Conservation (phyloP, 1,284 basidiomycete species). For the Paramarasmius palmivorus region DNA sequence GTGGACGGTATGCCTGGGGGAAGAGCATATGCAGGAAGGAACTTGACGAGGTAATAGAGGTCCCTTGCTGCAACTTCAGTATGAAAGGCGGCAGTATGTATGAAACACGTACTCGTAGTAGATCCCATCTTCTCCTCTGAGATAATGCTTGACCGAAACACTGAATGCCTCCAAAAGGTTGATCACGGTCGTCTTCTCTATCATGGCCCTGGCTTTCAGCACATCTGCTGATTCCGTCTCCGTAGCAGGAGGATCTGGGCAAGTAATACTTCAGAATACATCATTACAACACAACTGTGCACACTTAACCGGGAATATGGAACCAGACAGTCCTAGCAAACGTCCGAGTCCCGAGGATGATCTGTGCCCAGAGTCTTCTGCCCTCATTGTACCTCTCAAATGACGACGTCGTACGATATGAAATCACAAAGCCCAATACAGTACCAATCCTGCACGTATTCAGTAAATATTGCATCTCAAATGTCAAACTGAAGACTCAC, state of each 20-base stretch:
- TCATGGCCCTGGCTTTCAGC: constrained; percentile 47
- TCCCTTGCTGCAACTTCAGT: no score
- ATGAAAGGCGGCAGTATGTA: no score
- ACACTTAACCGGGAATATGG: constrained; percentile 53
- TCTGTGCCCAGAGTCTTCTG: constrained; percentile 67
- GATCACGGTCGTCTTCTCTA: constrained; percentile 70
- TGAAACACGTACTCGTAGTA: constrained; percentile 47
- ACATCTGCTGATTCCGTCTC: constrained; percentile 34
- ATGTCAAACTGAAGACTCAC: constrained; percentile 35
- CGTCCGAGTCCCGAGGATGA: constrained; percentile 58
- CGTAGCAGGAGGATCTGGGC: constrained; percentile 26
- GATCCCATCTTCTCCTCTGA: constrained; percentile 67
- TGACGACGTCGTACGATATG: constrained; percentile 71
- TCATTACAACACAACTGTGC: neutral
- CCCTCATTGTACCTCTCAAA: constrained; percentile 79
- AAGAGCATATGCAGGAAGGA: constrained; percentile 64
- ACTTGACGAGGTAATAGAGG: constrained; percentile 66
- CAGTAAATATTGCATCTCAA: neutral
- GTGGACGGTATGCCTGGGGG: constrained; percentile 53
- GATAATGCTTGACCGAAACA: constrained; percentile 55
- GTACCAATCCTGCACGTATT: constrained; percentile 52
- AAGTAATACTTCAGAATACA: neutral
- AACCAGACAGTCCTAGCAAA: constrained; percentile 64
- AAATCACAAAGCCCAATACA: constrained; percentile 66
- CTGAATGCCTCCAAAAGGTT: constrained; percentile 57